Conservation (phyloP, 208 protist species). For the Leishmania aethiopica region DNA sequence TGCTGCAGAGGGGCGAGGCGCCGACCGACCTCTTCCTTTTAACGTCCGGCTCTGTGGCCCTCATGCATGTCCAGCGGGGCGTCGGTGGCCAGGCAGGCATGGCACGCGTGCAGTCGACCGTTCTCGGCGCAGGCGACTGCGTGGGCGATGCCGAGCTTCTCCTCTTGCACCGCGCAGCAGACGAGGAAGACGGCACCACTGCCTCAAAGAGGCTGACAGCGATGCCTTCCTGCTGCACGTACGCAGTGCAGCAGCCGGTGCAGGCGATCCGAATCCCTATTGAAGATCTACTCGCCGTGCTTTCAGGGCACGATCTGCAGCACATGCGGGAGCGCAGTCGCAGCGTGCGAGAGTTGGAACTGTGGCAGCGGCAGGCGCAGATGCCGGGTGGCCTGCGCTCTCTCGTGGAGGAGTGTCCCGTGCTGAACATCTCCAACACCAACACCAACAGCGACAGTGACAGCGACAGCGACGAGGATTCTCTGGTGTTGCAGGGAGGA, state of each 20-base stretch:
- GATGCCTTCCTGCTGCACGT: conserved; percentile 9
- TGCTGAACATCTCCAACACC: not conserved
- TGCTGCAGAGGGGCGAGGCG: conserved; percentile 4
- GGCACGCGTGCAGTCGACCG: not conserved
- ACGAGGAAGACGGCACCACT: not conserved
- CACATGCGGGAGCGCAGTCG: conserved; percentile 3
- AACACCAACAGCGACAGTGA: not conserved
- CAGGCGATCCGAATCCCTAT: conserved; percentile 17
- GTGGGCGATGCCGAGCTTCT: conserved; percentile 20
- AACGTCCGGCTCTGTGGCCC: conserved; percentile 13
- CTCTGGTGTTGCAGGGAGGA: not conserved
- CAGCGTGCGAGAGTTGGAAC: not conserved
- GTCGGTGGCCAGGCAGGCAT: not conserved
- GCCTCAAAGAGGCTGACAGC: not conserved
- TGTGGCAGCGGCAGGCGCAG: not conserved
- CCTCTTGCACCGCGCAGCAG: not conserved
- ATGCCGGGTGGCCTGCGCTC: not conserved
- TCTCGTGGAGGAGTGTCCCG: conserved; percentile 6
- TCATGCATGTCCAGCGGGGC: conserved; percentile 5
- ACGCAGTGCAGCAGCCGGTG: conserved; percentile 6
- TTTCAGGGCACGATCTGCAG: conserved; percentile 5
- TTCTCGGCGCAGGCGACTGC: conserved; percentile 13
- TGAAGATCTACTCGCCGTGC: not conserved
- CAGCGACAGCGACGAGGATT: not conserved
- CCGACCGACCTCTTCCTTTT: conserved; percentile 7